Evolutionary conservation across 2,329 filamentous ascomycete genomes (phyloP), one percentile per base, ranked within the genome.

Genomic region (Cladosporium sp.): DNA sequence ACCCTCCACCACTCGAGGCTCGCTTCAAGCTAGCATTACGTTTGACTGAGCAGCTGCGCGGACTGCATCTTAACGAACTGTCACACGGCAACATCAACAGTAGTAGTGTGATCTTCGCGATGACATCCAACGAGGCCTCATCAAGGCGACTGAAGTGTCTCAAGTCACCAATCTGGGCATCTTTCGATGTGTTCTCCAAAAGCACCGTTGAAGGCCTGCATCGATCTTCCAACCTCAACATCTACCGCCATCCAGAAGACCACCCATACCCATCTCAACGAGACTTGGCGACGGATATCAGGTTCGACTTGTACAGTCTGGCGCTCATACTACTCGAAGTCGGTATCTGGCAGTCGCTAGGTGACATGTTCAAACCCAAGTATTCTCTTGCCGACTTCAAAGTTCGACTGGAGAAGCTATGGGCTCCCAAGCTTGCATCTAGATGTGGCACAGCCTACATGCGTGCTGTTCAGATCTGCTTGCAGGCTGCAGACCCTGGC

Each of bases 21-120:
- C 91, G 92, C 72, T 93, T 92, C 73, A 85, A 88, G 15, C 82
- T 94, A 60, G 91, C 91, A 3, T 84, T 90, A 63, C 91, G 92
- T 69, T 81, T 93, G 3, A 86, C 87, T 36, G 89, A 88, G 69
- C 90, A 90, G 3, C 84, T 93, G 38, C 91, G 91, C 72, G 88
- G 90, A 69, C 82, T 93, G 76, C 91, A 93, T 74, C 84, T 85
- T 2, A 84, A 89, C 49, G 86, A 87, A 15, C 86, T 92, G 62
- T 85, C 84, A 7, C 91, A 93, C 75, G 89, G 90, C 4, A 89
- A 90, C 71, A 84, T 94, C 34, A 81, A 85, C 58, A 87, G 88
- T 70, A 85, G 82, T 49, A 91, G 89, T 67, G 83, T 93, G 18
- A 84, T 90, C 0, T 92, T 93, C 62, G 88, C 88, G 64, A 77